Base-by-base conservation (phyloP, 2,329 filamentous ascomycete genomes). In the Septoria linicola region DNA sequence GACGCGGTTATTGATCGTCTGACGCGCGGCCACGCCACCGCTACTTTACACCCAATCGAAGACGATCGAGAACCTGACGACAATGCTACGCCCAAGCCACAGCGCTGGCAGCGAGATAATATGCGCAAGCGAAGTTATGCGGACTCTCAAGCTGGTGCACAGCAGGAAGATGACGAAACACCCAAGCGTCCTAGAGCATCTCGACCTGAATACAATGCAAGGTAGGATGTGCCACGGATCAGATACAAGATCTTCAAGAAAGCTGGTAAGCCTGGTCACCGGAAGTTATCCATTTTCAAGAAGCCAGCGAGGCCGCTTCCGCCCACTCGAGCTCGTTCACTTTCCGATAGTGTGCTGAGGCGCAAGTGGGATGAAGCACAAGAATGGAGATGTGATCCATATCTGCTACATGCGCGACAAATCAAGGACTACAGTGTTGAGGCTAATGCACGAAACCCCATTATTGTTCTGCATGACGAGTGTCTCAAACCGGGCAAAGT, bases 41-140 rank as follows among this genome's bases (percentile, higher is more conserved):
- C 34, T 17, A 30, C 14, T 41, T 39, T 20, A 16, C 27, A 11
- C 27, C 20, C 2, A 16, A 23, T 17, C 42, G n/a, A 44, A 13
- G 43, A 51, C 16, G 53, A 55, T 19, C 40, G 35, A 8, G 58
- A 59, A 17, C 54, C 57, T 7, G 59, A 61, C 35, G 53, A 60
- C 20, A 47, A 58, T 14, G 54, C 50, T 2, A 61, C 59, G 6
- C 59, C 59, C 19, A 35, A 47, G 16, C 52, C 59, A 1, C 55
- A 56, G 37, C 45, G 44, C 19, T 41, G 47, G 36, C 25, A 47
- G 21, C 30, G 40, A 17, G 40, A 49, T 11, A 42, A 30, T 27
- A 40, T 27, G 8, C 50, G 58, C 20, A 60, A 60, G 47, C 54
- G 58, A 5, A 60, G 58, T 36, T 59, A 57, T 46, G 58, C 58